Evolutionary conservation across 1,139 yeast genomes (phyloP).

Genomic region (Eremothecium sinecaudum): DNA sequence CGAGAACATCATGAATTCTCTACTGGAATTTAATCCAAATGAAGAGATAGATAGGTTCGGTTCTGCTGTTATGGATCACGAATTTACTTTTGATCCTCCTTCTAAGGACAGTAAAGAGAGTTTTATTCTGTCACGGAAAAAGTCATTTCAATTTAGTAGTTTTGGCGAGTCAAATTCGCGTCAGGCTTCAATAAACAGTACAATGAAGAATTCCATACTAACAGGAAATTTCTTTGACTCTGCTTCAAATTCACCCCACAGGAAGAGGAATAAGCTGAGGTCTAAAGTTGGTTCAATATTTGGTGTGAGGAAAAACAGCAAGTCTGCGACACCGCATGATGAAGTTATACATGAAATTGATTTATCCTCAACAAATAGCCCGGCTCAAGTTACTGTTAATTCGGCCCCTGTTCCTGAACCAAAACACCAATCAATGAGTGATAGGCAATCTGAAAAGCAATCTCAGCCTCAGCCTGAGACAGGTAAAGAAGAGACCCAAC

Average conservation of each 20-base stretch:
- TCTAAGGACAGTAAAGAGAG: not conserved
- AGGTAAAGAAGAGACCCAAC: too few species aligned
- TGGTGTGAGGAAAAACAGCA: constrained; percentile 41
- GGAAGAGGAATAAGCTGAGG: constrained; percentile 40
- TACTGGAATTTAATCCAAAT: constrained; percentile 51
- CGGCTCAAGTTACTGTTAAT: not conserved
- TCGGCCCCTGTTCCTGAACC: not conserved
- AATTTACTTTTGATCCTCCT: constrained; percentile 16
- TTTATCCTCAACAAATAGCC: constrained; percentile 6
- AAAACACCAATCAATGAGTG: too few species aligned
- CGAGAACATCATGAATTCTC: constrained; percentile 58
- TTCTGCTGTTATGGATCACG: constrained; percentile 33
- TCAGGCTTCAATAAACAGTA: constrained; percentile 21
- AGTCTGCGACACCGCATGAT: constrained; percentile 14
- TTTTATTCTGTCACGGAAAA: not conserved
- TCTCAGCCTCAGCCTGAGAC: too few species aligned
- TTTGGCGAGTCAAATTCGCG: constrained; percentile 15
- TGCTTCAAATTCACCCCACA: constrained; percentile 18
- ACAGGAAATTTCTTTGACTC: constrained; percentile 26
- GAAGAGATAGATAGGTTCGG: constrained; percentile 52
- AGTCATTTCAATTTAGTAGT: constrained; percentile 12
- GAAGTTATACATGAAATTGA: constrained; percentile 14
- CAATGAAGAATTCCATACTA: constrained; percentile 24
- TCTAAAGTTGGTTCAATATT: constrained; percentile 82
- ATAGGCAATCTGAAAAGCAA: too few species aligned